Evolutionary conservation across 2,329 filamentous ascomycete species (phyloP).

Genomic region (Exophiala aquamarina): DNA sequence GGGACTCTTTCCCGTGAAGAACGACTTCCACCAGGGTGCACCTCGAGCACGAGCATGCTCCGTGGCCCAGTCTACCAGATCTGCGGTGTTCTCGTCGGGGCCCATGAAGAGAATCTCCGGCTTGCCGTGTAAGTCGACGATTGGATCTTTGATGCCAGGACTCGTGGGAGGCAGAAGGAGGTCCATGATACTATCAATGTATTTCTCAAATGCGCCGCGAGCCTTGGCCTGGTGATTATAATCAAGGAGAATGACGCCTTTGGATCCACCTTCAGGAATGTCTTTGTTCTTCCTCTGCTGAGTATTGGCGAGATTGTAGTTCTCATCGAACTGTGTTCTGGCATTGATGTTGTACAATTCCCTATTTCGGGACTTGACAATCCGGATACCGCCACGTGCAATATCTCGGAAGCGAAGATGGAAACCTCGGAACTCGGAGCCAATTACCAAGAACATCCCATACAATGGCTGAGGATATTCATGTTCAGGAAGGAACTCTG

Average conservation of each 20-base stretch:
- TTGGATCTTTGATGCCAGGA: constrained; percentile 97
- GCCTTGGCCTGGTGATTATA: constrained; percentile 92
- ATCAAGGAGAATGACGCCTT: constrained; percentile 94
- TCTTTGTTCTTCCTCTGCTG: constrained; percentile 99
- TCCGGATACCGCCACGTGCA: constrained; percentile 92
- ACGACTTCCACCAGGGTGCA: constrained; percentile 99
- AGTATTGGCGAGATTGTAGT: constrained; percentile 96
- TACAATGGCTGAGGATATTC: constrained; percentile 94
- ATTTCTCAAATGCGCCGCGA: constrained; percentile 94
- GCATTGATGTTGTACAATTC: constrained; percentile 97
- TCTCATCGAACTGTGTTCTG: constrained; percentile 94
- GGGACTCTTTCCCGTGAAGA: constrained; percentile 98
- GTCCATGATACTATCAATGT: constrained; percentile 98
- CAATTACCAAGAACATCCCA: constrained; percentile 98
- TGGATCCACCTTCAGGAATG: constrained; percentile 95
- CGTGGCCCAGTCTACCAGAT: constrained; percentile 98
- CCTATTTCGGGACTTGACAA: constrained; percentile 95
- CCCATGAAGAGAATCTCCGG: constrained; percentile 98
- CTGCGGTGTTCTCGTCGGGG: constrained; percentile 97
- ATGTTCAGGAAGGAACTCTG: constrained; percentile 76
- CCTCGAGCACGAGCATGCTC: constrained; percentile 84
- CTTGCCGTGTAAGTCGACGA: constrained; percentile 92
- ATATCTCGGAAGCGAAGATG: constrained; percentile 97
- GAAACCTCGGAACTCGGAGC: constrained; percentile 94
- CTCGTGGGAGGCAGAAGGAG: constrained; percentile 85